These are phyloP conservation scores for Periconia sp. DNA, from an alignment of 2,329 filamentous ascomycete genomes.

Conservation along the genomic window DNA sequence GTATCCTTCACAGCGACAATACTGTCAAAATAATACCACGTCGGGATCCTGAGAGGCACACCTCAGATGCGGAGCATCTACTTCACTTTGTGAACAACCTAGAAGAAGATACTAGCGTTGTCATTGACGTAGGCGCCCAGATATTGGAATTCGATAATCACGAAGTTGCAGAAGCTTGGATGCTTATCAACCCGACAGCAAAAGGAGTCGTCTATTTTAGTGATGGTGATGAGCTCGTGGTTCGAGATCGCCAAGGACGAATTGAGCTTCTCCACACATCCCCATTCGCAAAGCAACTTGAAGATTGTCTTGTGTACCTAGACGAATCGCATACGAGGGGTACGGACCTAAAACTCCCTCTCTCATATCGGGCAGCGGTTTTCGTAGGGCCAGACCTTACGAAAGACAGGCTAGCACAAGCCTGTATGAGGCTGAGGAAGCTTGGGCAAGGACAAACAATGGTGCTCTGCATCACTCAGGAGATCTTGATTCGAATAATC, in stretches of 20 bases:
- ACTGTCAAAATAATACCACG: constrained; percentile 31
- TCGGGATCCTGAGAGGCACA: not conserved
- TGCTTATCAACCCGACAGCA: constrained; percentile 47
- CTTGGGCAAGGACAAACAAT: constrained; percentile 68
- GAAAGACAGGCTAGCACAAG: constrained; percentile 71
- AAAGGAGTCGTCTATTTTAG: constrained; percentile 58
- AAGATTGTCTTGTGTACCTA: constrained; percentile 65
- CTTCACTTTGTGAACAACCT: constrained; percentile 49
- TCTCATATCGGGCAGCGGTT: constrained; percentile 63
- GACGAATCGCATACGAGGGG: constrained; percentile 73
- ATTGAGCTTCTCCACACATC: constrained; percentile 59
- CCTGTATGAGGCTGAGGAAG: constrained; percentile 67
- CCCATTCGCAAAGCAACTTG: constrained; percentile 58
- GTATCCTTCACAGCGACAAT: constrained; percentile 54
- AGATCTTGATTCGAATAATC: constrained; percentile 60
- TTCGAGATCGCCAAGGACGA: constrained; percentile 53
- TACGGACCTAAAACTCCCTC: constrained; percentile 66
- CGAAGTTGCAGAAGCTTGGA: constrained; percentile 54
- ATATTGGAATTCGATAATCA: constrained; percentile 60
- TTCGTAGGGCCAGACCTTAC: constrained; percentile 66
- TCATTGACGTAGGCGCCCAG: constrained; percentile 72
- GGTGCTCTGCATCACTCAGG: constrained; percentile 60
- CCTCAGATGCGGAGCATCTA: constrained; percentile 45
- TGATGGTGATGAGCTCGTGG: constrained; percentile 56
- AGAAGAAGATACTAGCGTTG: constrained; percentile 53